Evolutionary conservation across 495 filamentous ascomycete species (phyloP), one percentile per base, ranked within the genome.

Genomic region (Neurospora sp.): DNA sequence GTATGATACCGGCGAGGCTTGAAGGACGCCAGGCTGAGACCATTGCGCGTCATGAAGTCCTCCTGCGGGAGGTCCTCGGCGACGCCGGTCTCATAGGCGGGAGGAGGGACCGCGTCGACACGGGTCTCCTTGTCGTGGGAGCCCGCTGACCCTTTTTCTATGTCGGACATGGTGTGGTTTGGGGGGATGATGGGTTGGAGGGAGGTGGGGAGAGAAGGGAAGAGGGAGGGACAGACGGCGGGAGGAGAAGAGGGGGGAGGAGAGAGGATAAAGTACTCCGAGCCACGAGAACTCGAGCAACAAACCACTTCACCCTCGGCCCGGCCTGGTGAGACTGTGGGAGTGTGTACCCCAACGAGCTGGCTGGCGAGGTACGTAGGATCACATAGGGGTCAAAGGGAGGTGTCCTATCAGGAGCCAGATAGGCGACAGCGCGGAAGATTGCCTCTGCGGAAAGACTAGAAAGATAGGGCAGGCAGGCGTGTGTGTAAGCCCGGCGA

Each of bases 11-110:
- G 53, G 45, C 84, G 83, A 75, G 78, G 80, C 76, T 80, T 81
- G 81, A 88, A 88, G 5, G 86, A 86, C 16, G 81, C 81, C 8
- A 84, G 35, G 48, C 83, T 88, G 70, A 86, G 75, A 70, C 87
- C 86, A 78, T 84, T 84, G 61, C 86, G 86, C 1, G 86, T 88
- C 72, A 73, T 76, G 76, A 84, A 87, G 71, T 82, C 81, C 22
- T 80, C 77, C 35, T 79, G 39, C 22, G 73, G 72, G 75, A 75
- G 76, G 6, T 65, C 35, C 14, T 38, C 48, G 17, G 38, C 70
- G 12, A 40, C 70, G 73, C 74, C 77, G 70, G 70, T 65, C 61
- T 44, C 78, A 44, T 78, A 80, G 73, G 71, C 73, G 37, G 81
- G 78, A 22, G 73, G 53, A 16, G 27, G 12, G 12, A 0, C 22